Base-by-base conservation (phyloP, 306 rosid species). In the Leucaena leucocephala region DNA sequence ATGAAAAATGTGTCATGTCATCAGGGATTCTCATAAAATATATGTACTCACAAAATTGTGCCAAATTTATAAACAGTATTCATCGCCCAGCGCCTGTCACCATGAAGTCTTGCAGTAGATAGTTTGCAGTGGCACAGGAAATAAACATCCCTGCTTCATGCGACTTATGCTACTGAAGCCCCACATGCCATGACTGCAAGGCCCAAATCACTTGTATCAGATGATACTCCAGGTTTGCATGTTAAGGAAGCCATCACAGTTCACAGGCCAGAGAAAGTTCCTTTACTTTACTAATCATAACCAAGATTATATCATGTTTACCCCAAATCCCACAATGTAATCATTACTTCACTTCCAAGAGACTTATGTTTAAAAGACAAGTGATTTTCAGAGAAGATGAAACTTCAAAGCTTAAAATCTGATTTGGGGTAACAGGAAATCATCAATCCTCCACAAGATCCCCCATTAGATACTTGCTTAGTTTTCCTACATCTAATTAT, bases 61-160 rank as follows among this genome's bases (percentile, higher is more conserved):
- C 65, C 39, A 45, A 36, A 12, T 44, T 36, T 13, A 64, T 9
- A 63, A 61, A 42, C n/a, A 57, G 10, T n/a, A 62, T n/a, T 12
- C 12, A 44, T 6, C 11, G 7, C 58, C 34, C 34, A 39, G 44
- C 7, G 35, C 36, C 66, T 67, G 19, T 43, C 76, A 36, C 50
- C 70, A 57, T 2, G 0, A 59, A 46, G 52, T 58, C 35, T 48
- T 61, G 72, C 35, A 64, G 44, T 50, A 22, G 42, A 71, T 74
- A 79, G 63, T 82, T 69, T 42, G 84, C 76, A 44, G 80, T 50
- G 58, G 81, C 79, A 75, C 85, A 80, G 67, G 89, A 78, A 82
- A 88, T 84, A 54, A 78, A 73, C 81, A 87, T 72, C 50, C 86
- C 79, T 5, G 73, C 79, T 5, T 58, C 57, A 44, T 75, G 57